These are phyloP conservation scores for Alternaria burnsii DNA, from an alignment of 2,329 filamentous ascomycete species.

Conservation along the genomic window DNA sequence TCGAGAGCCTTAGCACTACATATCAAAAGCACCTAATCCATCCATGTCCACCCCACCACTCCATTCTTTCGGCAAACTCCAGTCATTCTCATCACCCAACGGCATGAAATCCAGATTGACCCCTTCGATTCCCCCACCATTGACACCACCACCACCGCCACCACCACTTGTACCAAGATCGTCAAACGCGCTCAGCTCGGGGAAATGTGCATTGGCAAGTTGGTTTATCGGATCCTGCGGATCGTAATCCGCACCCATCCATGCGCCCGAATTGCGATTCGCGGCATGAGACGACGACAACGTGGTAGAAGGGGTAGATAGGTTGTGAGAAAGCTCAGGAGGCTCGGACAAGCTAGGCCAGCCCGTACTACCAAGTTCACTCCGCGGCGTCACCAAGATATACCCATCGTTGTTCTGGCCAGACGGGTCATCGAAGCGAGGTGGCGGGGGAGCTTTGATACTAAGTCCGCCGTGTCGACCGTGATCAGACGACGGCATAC, in stretches of 20 bases:
- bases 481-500: conserved; percentile 8
- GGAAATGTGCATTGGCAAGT: conserved; percentile 46
- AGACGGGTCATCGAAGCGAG: conserved; percentile 21
- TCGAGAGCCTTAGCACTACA: conserved; percentile 13
- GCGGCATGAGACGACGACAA: neutral
- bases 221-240: conserved; percentile 31
- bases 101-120: conserved; percentile 45
- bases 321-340: conserved; percentile 19
- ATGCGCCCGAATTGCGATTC: conserved; percentile 21
- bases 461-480: conserved; percentile 23
- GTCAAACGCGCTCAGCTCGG: conserved; percentile 35
- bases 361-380: conserved; percentile 25
- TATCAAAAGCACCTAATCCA: conserved; percentile 34
- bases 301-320: conserved; percentile 20
- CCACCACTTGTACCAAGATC: conserved; percentile 2
- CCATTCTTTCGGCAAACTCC: conserved; percentile 14
- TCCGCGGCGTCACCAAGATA: conserved; percentile 43
- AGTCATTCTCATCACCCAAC: conserved; percentile 33
- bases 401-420: conserved; percentile 31
- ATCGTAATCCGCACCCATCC: conserved; percentile 42
- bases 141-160: neutral
- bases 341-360: conserved; percentile 34
- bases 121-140: conserved; percentile 9
- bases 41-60: conserved; percentile 40
- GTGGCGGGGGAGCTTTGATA: conserved; percentile 29